These are phyloP conservation scores for Gymnopilus junonius DNA, from an alignment of 768 basidiomycete genomes.

Conservation along the genomic window DNA sequence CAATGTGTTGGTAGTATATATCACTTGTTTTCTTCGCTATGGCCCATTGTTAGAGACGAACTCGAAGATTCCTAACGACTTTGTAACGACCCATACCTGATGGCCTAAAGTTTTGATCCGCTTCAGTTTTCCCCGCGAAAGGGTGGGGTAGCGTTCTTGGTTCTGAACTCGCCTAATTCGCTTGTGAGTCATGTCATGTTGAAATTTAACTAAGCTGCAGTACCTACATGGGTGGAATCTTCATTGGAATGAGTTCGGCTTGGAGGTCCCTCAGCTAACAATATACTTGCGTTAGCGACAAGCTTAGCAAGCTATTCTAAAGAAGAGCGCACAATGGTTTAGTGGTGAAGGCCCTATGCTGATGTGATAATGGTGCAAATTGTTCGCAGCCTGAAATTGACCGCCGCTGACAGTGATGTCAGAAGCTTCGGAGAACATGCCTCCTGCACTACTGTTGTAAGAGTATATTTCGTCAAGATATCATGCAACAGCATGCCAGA, in stretches of 20 bases:
- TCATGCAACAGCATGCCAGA: too few species aligned
- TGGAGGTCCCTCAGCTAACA: too few species aligned
- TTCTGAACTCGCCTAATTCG: background rate
- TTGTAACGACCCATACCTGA: background rate
- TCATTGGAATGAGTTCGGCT: too few species aligned
- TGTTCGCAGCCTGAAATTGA: background rate
- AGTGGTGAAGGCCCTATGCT: background rate
- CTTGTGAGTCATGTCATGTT: too few species aligned
- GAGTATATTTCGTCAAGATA: too few species aligned
- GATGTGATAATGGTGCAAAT: background rate
- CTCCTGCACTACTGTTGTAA: background rate
- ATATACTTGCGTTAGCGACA: too few species aligned
- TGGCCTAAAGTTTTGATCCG: background rate
- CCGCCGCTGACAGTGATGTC: background rate
- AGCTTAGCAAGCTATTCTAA: background rate
- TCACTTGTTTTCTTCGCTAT: constrained; percentile 2
- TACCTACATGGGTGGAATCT: too few species aligned
- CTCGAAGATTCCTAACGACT: background rate
- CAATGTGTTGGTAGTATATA: constrained; percentile 22
- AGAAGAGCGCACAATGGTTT: background rate
- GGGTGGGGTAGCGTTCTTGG: background rate
- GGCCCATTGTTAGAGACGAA: background rate
- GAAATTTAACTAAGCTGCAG: too few species aligned
- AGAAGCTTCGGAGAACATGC: background rate
- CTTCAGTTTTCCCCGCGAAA: background rate